A percentile compares a stretch with the other conserved stretches of the same genome.
phyloP scores from a whole-genome alignment of 495 filamentous ascomycete genomes.

The Aspergillus olivimuriae region DNA sequence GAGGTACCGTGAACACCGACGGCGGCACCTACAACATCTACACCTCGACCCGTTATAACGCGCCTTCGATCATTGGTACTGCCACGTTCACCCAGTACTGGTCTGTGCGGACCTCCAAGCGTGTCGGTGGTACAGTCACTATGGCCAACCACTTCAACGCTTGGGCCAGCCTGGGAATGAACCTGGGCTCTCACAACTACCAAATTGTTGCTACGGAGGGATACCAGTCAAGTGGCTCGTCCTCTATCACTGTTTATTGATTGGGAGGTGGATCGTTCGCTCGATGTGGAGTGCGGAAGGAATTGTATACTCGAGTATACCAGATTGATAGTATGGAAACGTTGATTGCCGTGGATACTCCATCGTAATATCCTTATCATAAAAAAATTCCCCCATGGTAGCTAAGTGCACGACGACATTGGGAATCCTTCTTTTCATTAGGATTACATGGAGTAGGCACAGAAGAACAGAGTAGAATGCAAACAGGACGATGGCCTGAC shows the following conservation, averaged over 20 bases:
- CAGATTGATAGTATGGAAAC: no score
- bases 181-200: conserved; percentile 50
- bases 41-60: conserved; percentile 50
- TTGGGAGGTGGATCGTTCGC: background rate
- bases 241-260: conserved; percentile 42
- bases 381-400: no score
- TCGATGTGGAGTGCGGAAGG: no score
- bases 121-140: conserved; percentile 47
- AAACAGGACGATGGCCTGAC: no score
- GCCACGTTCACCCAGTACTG: conserved; percentile 57
- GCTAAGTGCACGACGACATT: no score
- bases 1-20: conserved; percentile 52
- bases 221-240: conserved; percentile 47
- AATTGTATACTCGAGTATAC: no score
- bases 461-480: no score
- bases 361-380: no score
- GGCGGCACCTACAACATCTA: conserved; percentile 61
- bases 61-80: conserved; percentile 54
- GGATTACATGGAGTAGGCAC: no score
- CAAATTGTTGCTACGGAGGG: conserved; percentile 57
- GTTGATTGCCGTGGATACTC: no score
- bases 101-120: conserved; percentile 49
- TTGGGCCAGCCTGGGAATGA: conserved; percentile 45
- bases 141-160: conserved; percentile 57
- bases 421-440: no score